Evolutionary conservation across 2,329 filamentous ascomycete genomes (phyloP).

Genomic region (Nectriaceae sp.): DNA sequence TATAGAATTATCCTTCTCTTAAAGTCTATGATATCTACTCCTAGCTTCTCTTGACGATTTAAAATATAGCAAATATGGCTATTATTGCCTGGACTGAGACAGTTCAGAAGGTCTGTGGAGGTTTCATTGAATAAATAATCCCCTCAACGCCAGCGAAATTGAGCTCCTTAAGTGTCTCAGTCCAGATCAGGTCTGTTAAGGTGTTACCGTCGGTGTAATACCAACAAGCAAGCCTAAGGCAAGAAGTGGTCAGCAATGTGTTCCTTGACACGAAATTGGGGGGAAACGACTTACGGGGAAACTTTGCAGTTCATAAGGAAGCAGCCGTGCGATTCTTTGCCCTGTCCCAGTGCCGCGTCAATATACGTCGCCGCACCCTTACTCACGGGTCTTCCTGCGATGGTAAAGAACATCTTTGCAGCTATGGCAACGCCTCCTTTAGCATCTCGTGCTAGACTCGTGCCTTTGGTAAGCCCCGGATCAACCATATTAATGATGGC

Average conservation of each 20-base stretch:
- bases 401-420: slow-evolving; percentile 5
- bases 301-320: slow-evolving; percentile 49
- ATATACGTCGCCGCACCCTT: slow-evolving; percentile 49
- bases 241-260: too few species aligned
- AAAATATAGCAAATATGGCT: too few species aligned
- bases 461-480: slow-evolving; percentile 33
- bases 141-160: slow-evolving; percentile 3
- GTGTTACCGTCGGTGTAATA: slow-evolving; percentile 15
- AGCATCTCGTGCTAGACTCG: slow-evolving; percentile 18
- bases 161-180: slow-evolving; percentile 17
- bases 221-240: slow-evolving; percentile 16
- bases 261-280: too few species aligned
- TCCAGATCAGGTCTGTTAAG: slow-evolving; percentile 17
- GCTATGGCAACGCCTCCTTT: slow-evolving; percentile 6
- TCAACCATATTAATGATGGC: slow-evolving; percentile 40
- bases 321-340: slow-evolving; percentile 51
- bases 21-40: too few species aligned
- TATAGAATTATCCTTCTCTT: too few species aligned
- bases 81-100: too few species aligned
- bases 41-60: too few species aligned
- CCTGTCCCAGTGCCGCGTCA: slow-evolving; percentile 47
- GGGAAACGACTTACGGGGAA: slow-evolving; percentile 20
- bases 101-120: too few species aligned
- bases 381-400: slow-evolving; percentile 33
- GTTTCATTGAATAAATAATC: slow-evolving; percentile 25